Evolutionary conservation across 1,284 basidiomycete species (phyloP), one percentile per base, ranked within the genome.

Genomic region (Puccinia horiana): DNA sequence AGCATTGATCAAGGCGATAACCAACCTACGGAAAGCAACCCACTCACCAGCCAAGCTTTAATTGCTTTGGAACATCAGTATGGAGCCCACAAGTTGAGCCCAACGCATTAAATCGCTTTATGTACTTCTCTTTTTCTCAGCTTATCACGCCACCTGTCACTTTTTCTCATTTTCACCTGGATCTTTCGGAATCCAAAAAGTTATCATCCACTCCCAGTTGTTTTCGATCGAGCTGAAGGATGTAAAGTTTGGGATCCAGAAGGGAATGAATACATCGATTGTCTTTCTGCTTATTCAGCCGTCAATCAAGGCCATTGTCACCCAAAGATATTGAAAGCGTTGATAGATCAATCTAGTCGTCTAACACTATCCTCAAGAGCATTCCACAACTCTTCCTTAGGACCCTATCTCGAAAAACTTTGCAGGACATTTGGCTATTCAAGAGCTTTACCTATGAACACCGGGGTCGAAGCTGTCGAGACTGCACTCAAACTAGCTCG

Each of bases 371-470:
- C 94, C 23, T 98, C 95, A 73, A 91, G 96, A 83, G 96, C 96
- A 0, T 99, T 99, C 89, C 95, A 98, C 90, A 98, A 97, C 86
- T 92, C 92, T 65, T 90, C 93, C 83, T 94, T 99, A 85, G 95
- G 94, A 0, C 90, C 90, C 32, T 99, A 96, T 87, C 94, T 95
- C 1, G 90, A 94, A 88, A 91, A 92, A 87, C 89, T 98, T 81
- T 96, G 93, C 18, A 88, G 91, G 84, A 90, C 94, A 88, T 94
- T 96, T 85, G 92, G 92, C 20, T 96, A 93, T 86, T 94, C 94
- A 70, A 96, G 96, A 92, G 94, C 98, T 14, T 90, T 99, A n/a
- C 96, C 96, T 32, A 98, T 99, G 95, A 99, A 99, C 90, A 99
- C 96, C 0, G 96, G 96, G 63, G 96, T 95, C 1, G 96, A 99